A percentile compares a stretch with the other conserved stretches of the same genome.
Evolutionary conservation across 2,329 filamentous ascomycete species (phyloP).

Genomic region (Beauveria scarabaeidicola): DNA sequence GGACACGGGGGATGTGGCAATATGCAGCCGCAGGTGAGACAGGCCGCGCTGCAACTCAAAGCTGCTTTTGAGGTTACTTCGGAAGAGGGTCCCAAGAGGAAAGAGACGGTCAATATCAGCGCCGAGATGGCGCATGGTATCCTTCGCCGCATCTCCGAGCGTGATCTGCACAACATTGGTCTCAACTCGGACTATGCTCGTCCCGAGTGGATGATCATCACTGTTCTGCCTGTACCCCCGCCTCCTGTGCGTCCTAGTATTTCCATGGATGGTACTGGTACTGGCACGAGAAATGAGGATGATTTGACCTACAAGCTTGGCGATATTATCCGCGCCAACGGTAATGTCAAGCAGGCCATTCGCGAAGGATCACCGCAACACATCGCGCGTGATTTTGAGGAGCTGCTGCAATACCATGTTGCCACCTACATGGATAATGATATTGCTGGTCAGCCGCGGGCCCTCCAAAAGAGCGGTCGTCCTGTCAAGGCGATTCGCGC

Average conservation of each 20-base stretch:
- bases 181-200: conserved; percentile 91
- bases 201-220: conserved; percentile 97
- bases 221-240: conserved; percentile 87
- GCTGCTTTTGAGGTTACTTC: conserved; percentile 55
- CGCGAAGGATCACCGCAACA: conserved; percentile 87
- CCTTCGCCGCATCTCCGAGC: conserved; percentile 73
- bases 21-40: conserved; percentile 76
- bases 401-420: conserved; percentile 91
- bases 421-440: conserved; percentile 99
- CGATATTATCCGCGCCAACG: conserved; percentile 96
- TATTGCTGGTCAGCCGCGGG: conserved; percentile 89
- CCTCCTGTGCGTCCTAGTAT: conserved; percentile 95
- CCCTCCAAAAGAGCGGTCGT: conserved; percentile 91
- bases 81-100: conserved; percentile 64
- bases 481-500: conserved; percentile 95
- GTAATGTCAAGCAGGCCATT: conserved; percentile 85
- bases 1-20: conserved; percentile 93
- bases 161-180: conserved; percentile 78
- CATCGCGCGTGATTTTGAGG: conserved; percentile 84
- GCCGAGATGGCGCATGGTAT: conserved; percentile 79
- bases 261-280: conserved; percentile 88
- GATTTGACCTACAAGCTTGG: conserved; percentile 99
- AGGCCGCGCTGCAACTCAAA: conserved; percentile 75
- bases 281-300: conserved; percentile 90
- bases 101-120: conserved; percentile 74